Evolutionary conservation across 208 protist species (phyloP), one percentile per base, ranked within the genome.

Genomic region (Crithidia expoeki): DNA sequence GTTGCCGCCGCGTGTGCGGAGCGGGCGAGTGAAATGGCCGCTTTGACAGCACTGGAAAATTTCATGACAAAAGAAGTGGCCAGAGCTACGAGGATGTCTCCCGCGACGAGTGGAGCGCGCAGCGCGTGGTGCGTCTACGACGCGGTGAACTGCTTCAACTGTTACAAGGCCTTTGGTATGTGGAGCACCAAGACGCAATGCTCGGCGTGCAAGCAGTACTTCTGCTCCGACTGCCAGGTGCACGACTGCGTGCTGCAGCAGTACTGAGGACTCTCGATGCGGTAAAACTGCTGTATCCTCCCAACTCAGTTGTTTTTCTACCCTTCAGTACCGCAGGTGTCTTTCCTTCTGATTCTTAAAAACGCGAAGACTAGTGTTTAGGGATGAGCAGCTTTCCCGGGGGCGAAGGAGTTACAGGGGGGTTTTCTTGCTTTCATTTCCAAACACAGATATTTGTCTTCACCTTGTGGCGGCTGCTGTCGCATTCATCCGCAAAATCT

Each of bases 61-160:
- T 40, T 71, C 33, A 68, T 84, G 49, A 27, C 21, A 16, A 28
- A 60, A 9, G 55, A 67, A 51, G 23, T 44, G 21, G n/a, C 40
- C 34, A 44, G 34, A 16, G 0, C 33, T 27, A 46, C 67, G 21
- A 21, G 62, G 30, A 19, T 25, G 7, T n/a, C 14, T 14, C 33
- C 4, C 46, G 51, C 69, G 46, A 17, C 59, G 4, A 62, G 32
- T 23, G 58, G 40, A 36, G 42, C 68, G 17, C 59, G 44, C 38
- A 85, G 83, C 38, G 46, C 40, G 17, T 84, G 76, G 74, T 83
- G 84, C 30, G 57, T 68, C 23, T 81, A 81, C 53, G 80, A 86
- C 64, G 12, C 50, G 3, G 70, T 75, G 30, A 76, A 74, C 49
- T 89, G 84, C 69, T 83, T 78, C 52, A 59, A 64, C 28, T 89